Evolutionary conservation across 768 basidiomycete genomes (phyloP), one percentile per base, ranked within the genome.

Genomic region (Termitomyces sp.): DNA sequence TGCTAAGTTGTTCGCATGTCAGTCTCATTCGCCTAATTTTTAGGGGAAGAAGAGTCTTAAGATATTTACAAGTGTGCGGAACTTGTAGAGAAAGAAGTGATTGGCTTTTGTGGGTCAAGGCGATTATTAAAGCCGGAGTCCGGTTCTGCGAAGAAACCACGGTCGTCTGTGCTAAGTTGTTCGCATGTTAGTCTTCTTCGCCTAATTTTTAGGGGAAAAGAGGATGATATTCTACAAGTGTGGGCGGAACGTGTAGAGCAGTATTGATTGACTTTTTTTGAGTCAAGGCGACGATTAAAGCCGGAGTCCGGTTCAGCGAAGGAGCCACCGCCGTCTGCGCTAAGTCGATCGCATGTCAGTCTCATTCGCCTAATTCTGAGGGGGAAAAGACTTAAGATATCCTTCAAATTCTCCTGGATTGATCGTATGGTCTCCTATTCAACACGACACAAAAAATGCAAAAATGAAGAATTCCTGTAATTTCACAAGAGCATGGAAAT

Each of bases 221-320:
- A 14, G n/a, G 33, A 18, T 7, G 28, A 32, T 42, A 52, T 9
- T 18, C 13, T 26, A 26, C 26, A 24, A 45, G 32, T 10, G 30
- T 18, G 7, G 33, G 30, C 13, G 35, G 26, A 56, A 35, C 38
- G n/a, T 26, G 18, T 28, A 6, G 35, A 26, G 50, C 18, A 33
- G 22, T 30, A 52, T 4, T 16, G 1, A 8, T 7, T 40, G 12
- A 2, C 12, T 9, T 60, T 53, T 2, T 57, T 43, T 9, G 58
- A 49, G 20, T 60, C n/a, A 33, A 53, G 40, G 22, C 45, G 22
- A 32, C 52, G 55, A 16, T 45, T 36, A 18, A 24, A 20, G 30
- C 40, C 43, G 36, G 36, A 8, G 26, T 42, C 45, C 22, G 54
- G 12, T 36, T 60, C 49, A 43, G 57, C 56, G 28, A 60, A 61